A percentile compares a stretch with the other conserved stretches of the same genome.
Conservation (phyloP, 352 stramenopile species). For the Pilasporangium apinafurcum region DNA sequence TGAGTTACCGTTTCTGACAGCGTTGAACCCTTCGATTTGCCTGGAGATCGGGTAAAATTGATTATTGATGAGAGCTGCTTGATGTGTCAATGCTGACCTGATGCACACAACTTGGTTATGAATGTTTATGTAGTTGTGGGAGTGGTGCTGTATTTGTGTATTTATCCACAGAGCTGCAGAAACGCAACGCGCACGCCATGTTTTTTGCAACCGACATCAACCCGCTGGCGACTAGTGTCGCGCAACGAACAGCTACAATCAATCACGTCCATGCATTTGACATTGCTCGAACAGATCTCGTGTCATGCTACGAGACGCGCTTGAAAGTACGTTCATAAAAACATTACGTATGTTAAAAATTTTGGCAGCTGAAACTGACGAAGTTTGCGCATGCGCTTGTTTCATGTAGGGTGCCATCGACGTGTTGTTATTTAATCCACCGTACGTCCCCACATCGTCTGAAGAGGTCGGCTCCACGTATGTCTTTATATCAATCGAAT, state of each 20-base stretch:
- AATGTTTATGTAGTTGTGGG: constrained; percentile 26
- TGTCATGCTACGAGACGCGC: constrained; percentile 48
- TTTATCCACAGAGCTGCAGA: constrained; percentile 75
- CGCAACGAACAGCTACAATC: constrained; percentile 71
- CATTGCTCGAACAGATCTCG: constrained; percentile 83
- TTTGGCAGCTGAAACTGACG: background rate
- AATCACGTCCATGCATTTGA: constrained; percentile 79
- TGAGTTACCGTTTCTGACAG: constrained; percentile 60
- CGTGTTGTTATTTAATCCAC: constrained; percentile 97
- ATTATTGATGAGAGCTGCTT: background rate
- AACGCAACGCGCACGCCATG: constrained; percentile 33
- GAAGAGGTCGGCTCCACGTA: constrained; percentile 92
- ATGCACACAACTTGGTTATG: too few relatives aligned
- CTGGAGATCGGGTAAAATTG: constrained; percentile 83
- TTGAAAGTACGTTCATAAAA: constrained; percentile 29
- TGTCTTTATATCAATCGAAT: background rate
- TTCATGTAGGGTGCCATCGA: constrained; percentile 71
- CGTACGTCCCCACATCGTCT: constrained; percentile 96
- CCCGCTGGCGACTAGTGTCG: constrained; percentile 74
- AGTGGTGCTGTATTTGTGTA: constrained; percentile 67
- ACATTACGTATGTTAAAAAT: background rate
- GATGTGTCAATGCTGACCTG: too few relatives aligned
- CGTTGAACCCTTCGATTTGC: constrained; percentile 65
- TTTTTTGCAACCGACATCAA: constrained; percentile 94
- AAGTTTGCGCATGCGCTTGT: background rate